Evolutionary conservation across 768 basidiomycete genomes (phyloP), one percentile per base, ranked within the genome.

Genomic region (Lanmaoa pseudosensibilis): DNA sequence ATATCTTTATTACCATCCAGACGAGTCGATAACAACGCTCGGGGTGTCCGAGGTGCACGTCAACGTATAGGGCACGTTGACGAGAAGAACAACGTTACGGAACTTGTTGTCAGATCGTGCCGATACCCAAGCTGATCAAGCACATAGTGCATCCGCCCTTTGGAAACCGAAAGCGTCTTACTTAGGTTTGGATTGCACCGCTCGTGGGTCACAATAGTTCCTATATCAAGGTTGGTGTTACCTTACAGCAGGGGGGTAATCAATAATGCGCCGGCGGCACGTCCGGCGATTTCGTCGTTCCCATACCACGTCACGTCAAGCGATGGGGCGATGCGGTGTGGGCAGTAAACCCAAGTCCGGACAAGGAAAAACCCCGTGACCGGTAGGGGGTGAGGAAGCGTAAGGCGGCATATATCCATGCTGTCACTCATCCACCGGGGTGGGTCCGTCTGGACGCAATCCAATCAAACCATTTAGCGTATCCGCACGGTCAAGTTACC

Each of bases 391-490:
- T 19, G 19, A 58, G 11, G 32, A 38, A 10, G 15, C 27, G 2
- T 25, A 18, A 34, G 15, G 15, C 5, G 7, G 18, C 3, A 7
- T 11, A 15, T 33, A 39, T 34, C 21, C 12, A 56, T 40, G 54
- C 38, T 57, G 46, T 48, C 50, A 60, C 27, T 30, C 34, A 19
- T 34, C 32, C n/a, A n/a, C n/a, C n/a, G n/a, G n/a, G 33, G 39
- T 46, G 44, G 27, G 38, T 15, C 43, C 58, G 44, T 57, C 39
- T 16, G 34, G 27, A 23, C 40, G 51, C 30, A 16, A 52, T 52
- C 9, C 18, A 34, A 60, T 59, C 58, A 45, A 34, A 2, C 18
- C 59, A 46, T 63, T 58, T 58, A 40, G 41, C 25, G 48, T 25
- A 49, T 15, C 39, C 25, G n/a, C 30, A 23, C 33, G 2, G 32